Base-by-base conservation (phyloP, 768 basidiomycete species). In the Panus rudis region DNA sequence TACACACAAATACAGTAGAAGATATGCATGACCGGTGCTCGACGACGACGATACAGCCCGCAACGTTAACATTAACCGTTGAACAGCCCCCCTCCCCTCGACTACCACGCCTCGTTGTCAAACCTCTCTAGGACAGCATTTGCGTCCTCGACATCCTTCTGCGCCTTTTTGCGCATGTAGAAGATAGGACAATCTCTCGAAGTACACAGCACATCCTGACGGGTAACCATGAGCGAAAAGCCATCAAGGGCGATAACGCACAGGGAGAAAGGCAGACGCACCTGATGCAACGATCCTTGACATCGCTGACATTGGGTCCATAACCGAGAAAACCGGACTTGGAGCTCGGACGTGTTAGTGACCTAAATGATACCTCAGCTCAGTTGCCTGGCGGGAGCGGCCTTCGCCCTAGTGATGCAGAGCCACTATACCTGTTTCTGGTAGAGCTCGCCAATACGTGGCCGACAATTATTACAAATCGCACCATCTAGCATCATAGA, bases 281-380 rank as follows among this genome's bases (percentile, higher is more conserved):
- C 84, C 70, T 96, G 92, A 66, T 99, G 96, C 37, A 99, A 70
- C 14, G 96, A 99, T 12, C 96, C 96, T 60, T 99, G 96, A 69
- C 96, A 99, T 20, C 96, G 78, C 58, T 99, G 96, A 54, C 96
- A 99, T 58, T 98, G 94, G 1, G 96, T 98, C 96, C 96, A 99
- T 19, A 99, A 62, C 38, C 93, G 78, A 16, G 94, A 87, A 61
- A 96, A 98, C 37, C 88, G 81, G 6, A 93, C 83, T 70, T 99
- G 91, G 34, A 84, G 68, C 17, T 79, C 76, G 0, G 93, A 92
- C 0, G 87, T 78, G 5, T 68, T 66, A 4, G 72, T 46, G 24
- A 78, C 64, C 65, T 72, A 13, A n/a, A n/a, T n/a, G n/a, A n/a
- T n/a, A n/a, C n/a, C n/a, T 17, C 20, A 21, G 3, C 27, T 16